These are phyloP conservation scores for Ambrosiella xylebori DNA, from an alignment of 2,329 filamentous ascomycete species.

Conservation along the genomic window DNA sequence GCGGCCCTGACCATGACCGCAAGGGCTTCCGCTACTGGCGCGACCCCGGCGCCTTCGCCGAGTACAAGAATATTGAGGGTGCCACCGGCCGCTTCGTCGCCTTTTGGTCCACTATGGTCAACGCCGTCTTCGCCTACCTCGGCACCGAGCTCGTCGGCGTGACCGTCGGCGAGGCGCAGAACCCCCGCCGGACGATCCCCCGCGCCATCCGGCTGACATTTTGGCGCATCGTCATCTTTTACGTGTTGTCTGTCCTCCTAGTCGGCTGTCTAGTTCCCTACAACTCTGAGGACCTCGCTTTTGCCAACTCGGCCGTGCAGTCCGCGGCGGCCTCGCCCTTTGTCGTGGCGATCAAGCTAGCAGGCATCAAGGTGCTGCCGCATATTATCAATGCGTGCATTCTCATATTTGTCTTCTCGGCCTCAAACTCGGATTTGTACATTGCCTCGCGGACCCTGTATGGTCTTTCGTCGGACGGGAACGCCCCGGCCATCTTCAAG, in stretches of 20 bases:
- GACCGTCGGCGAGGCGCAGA: constrained; percentile 63
- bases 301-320: constrained; percentile 30
- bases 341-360: constrained; percentile 52
- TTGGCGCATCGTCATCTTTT: constrained; percentile 69
- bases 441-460: constrained; percentile 57
- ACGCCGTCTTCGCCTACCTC: constrained; percentile 62
- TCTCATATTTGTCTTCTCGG: constrained; percentile 58
- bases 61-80: constrained; percentile 25
- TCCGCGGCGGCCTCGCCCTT: constrained; percentile 52
- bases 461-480: constrained; percentile 52
- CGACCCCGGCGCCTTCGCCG: constrained; percentile 38
- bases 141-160: constrained; percentile 64
- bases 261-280: constrained; percentile 64
- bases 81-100: constrained; percentile 37
- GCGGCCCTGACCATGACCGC: constrained; percentile 43
- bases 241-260: constrained; percentile 54
- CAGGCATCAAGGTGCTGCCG: constrained; percentile 44
- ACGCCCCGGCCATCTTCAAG: constrained; percentile 55
- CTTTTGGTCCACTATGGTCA: constrained; percentile 57
- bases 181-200: constrained; percentile 59
- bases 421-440: constrained; percentile 63
- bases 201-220: constrained; percentile 66
- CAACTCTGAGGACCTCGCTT: constrained; percentile 40
- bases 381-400: constrained; percentile 60
- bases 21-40: constrained; percentile 52